Base-by-base conservation (phyloP, 2,329 filamentous ascomycete species). In the Calonectria hawksworthii region DNA sequence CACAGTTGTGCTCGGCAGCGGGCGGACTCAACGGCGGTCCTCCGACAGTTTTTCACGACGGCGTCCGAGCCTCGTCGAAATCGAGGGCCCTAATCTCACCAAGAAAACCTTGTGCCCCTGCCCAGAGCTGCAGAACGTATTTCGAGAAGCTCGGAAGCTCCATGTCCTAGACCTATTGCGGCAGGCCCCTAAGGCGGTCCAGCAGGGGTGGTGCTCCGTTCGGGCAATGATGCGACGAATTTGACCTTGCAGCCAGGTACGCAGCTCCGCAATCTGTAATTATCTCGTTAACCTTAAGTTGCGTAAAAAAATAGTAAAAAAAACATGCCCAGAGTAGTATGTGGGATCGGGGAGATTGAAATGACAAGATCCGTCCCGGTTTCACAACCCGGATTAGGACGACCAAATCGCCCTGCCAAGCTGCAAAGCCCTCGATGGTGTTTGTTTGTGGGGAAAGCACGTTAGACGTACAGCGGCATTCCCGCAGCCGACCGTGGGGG, bases 271-370 rank as follows among this genome's bases (percentile, higher is more conserved):
- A 41, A 63, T 63, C 34, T 63, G 38, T 63, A 63, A 63, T 63
- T 63, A 63, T 63, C 56, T 63, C n/a, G 34, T 41, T 41, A 63
- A 63, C 56, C 56, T 63, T 63, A 63, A 63, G 26, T n/a, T 41
- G 56, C 52, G 52, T 14, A 34, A 13, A 34, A 21, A n/a, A 11
- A 14, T 14, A 41, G 36, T 41, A 47, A 23, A 47, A 44, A 38
- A 4, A 38, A 14, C 30, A n/a, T 32, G 13, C 30, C 21, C 56
- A 63, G 56, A 36, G 56, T 63, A 41, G 52, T 34, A 34, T 54
- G 28, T 14, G 30, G 56, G 23, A 41, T 36, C 56, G 41, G 44
- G 44, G 44, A 47, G 44, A 47, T 47, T 47, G 44, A 61, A 61
- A 41, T 44, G 56, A 26, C 56, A 21, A 41, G 56, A 63, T 61